phyloP scores from a whole-genome alignment of 2,329 filamentous ascomycete genomes.

The Endothia cerciana region DNA sequence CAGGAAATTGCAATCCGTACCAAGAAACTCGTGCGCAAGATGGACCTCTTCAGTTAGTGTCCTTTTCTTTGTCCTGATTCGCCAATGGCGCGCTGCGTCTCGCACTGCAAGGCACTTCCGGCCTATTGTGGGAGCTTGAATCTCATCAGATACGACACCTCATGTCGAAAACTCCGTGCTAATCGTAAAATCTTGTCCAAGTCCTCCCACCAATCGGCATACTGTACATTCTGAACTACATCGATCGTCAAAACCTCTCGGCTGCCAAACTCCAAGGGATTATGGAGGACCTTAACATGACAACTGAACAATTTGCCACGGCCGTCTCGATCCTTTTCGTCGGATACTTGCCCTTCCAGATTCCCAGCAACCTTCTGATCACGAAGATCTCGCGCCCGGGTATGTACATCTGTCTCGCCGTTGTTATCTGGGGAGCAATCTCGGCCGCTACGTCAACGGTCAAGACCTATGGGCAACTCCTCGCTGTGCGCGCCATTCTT shows the following conservation, averaged over 20 bases:
- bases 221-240: constrained; percentile 46
- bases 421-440: constrained; percentile 39
- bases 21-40: constrained; percentile 29
- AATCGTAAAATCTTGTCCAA: background rate
- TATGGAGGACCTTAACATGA: constrained; percentile 44
- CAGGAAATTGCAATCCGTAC: constrained; percentile 25
- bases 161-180: background rate
- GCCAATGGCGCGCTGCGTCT: background rate
- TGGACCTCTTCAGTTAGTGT: constrained; percentile 22
- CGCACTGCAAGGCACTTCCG: background rate
- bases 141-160: background rate
- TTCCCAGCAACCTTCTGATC: constrained; percentile 37
- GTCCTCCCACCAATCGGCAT: constrained; percentile 37
- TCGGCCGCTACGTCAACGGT: constrained; percentile 42
- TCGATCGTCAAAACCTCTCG: constrained; percentile 44
- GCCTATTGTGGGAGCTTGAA: background rate
- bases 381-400: constrained; percentile 32
- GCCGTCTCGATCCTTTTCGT: constrained; percentile 50
- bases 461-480: constrained; percentile 38
- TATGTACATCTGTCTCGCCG: constrained; percentile 37
- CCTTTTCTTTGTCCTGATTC: background rate
- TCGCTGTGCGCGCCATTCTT: constrained; percentile 42
- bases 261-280: constrained; percentile 46
- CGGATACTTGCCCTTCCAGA: constrained; percentile 49
- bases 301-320: constrained; percentile 42